Percentiles rank a stretch among this genome's conserved stretches.
Conservation (phyloP, 192 early-diverging fungal species). For the Rhizophagus sp. region DNA sequence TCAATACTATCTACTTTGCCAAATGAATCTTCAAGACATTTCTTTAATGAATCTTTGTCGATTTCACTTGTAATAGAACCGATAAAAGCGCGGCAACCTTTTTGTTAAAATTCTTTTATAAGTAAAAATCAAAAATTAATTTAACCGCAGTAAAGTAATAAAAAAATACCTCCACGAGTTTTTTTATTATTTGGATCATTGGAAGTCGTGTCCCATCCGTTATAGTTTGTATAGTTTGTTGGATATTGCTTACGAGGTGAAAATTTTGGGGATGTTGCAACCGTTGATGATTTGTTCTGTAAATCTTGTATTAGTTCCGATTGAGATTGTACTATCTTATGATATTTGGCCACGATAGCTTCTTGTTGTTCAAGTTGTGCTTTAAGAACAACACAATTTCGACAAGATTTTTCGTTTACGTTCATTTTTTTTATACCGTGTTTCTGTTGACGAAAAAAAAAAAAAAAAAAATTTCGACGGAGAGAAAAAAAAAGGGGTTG, state of each 20-base stretch:
- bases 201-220: not conserved
- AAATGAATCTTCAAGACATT: slow-evolving; percentile 13
- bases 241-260: not conserved
- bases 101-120: not conserved
- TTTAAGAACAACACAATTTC: not conserved
- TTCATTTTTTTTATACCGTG: not conserved
- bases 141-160: not conserved
- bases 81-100: slow-evolving; percentile 5
- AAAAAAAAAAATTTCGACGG: not conserved
- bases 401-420: slow-evolving; percentile 4
- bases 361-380: slow-evolving; percentile 22
- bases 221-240: not conserved
- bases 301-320: slow-evolving; percentile 6
- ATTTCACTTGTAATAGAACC: slow-evolving; percentile 1
- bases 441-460: not conserved
- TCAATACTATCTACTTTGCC: slow-evolving; percentile 10
- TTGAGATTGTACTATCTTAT: slow-evolving; percentile 12
- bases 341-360: slow-evolving; percentile 11
- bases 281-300: not conserved
- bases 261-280: not conserved
- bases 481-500: no score
- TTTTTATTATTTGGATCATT: not conserved
- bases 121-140: not conserved
- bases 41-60: slow-evolving; percentile 2
- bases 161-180: not conserved